A percentile compares a stretch with the other conserved stretches of the same genome.
Evolutionary conservation across 257 asterid species (phyloP).

Genomic region (Leonotis leonurus): DNA sequence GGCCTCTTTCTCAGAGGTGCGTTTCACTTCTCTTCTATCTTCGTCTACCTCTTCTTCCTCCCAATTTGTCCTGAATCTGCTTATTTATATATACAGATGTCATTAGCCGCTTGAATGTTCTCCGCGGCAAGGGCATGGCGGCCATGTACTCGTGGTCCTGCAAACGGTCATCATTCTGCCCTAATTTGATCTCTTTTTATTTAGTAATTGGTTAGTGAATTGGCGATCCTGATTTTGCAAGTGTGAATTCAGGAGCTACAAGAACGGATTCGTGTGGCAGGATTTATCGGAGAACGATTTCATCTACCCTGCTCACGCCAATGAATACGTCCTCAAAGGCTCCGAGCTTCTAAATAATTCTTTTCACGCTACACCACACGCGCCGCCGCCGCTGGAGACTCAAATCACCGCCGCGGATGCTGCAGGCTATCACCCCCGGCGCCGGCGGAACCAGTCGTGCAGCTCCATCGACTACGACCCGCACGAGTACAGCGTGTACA

Average conservation of each 20-base stretch:
- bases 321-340: constrained; percentile 84
- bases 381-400: constrained; percentile 13
- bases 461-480: constrained; percentile 53
- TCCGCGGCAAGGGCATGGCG: constrained; percentile 83
- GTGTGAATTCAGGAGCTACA: constrained; percentile 57
- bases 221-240: not conserved
- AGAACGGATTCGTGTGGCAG: constrained; percentile 86
- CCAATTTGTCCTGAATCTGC: not conserved
- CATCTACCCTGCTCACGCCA: constrained; percentile 72
- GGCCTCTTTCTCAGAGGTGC: constrained; percentile 65
- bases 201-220: not conserved
- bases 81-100: too few relatives aligned
- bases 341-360: constrained; percentile 35
- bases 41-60: not conserved
- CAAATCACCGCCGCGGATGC: not conserved
- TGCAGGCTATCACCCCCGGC: constrained; percentile 1
- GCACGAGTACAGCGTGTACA: constrained; percentile 65
- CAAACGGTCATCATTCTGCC: constrained; percentile 39
- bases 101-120: constrained; percentile 54
- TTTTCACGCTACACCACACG: too few relatives aligned
- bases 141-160: constrained; percentile 79
- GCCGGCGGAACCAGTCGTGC: constrained; percentile 79
- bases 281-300: constrained; percentile 78
- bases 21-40: too few relatives aligned
- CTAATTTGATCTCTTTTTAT: not conserved